These are phyloP conservation scores for Coccomyxa subellipsoidea DNA, from an alignment of 163 green algal genomes.

Conservation along the genomic window DNA sequence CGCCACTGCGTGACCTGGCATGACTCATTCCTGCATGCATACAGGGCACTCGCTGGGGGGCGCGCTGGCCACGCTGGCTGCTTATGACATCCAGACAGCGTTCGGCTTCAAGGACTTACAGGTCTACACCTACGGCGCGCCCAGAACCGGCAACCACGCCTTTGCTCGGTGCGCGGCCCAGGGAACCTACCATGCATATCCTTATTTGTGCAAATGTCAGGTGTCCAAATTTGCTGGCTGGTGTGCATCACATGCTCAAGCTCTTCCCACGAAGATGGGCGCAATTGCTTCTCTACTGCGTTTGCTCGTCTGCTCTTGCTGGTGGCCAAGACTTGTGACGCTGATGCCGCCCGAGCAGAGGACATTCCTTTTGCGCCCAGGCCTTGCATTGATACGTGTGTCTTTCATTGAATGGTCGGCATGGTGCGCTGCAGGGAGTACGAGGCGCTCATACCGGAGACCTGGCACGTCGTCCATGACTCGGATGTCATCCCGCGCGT, in stretches of 20 bases:
- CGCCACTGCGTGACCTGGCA: neutral
- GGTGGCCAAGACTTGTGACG: no score
- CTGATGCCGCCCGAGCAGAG: no score
- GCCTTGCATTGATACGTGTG: no score
- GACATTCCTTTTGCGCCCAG: no score
- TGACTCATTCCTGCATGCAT: neutral
- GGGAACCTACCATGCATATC: no score
- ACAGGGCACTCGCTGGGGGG: conserved; percentile 34
- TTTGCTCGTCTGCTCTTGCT: no score
- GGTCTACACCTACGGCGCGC: conserved; percentile 4
- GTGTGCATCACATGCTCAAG: no score
- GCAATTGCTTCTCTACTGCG: no score
- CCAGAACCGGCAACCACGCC: neutral
- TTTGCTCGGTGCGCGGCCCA: neutral
- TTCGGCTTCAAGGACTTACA: neutral
- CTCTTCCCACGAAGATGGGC: no score
- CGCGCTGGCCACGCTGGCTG: conserved; percentile 32
- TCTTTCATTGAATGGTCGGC: neutral
- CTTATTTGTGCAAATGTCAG: no score
- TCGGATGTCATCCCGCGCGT: conserved; percentile 1
- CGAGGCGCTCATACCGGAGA: neutral
- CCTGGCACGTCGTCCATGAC: neutral
- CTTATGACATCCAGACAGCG: conserved; percentile 8
- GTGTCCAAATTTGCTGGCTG: no score
- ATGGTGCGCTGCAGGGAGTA: conserved; percentile 27